Conservation (phyloP, 1,284 basidiomycete genomes). For the Heliocybe sulcata region DNA sequence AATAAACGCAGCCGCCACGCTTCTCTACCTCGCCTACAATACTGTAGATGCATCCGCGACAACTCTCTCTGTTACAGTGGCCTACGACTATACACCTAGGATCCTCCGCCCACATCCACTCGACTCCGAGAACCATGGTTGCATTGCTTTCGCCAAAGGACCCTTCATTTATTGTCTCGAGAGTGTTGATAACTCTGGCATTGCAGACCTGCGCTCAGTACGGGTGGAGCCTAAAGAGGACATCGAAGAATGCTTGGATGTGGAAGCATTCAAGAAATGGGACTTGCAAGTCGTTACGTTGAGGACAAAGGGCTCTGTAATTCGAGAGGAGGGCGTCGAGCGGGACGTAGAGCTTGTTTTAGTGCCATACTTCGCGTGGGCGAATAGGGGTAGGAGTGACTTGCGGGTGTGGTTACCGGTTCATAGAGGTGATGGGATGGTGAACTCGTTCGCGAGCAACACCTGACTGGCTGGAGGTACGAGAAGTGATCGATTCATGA, state of each 20-base stretch:
- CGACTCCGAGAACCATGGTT: conserved; percentile 11
- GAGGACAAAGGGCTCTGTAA: neutral
- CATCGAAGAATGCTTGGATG: conserved; percentile 7
- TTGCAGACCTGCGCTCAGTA: conserved; percentile 11
- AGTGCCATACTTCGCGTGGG: conserved; percentile 15
- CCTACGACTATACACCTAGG: conserved; percentile 9
- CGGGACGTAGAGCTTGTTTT: conserved; percentile 5
- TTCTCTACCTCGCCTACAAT: neutral
- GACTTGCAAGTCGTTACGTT: conserved; percentile 5
- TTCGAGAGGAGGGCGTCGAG: neutral
- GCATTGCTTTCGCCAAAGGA: conserved; percentile 12
- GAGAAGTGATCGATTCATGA: too few relatives aligned
- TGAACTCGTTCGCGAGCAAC: too few relatives aligned
- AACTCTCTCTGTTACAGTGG: neutral
- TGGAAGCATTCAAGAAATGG: conserved; percentile 1
- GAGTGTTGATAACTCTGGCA: conserved; percentile 12
- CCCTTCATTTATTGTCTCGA: conserved; percentile 16
- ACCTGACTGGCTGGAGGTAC: too few relatives aligned
- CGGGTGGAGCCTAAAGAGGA: conserved; percentile 5
- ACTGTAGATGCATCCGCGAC: neutral
- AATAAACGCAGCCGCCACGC: too few relatives aligned
- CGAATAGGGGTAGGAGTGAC: conserved; percentile 13
- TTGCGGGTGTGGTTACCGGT: conserved; percentile 15
- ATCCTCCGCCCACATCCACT: conserved; percentile 12
- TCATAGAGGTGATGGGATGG: too few relatives aligned